phyloP scores from a whole-genome alignment of 345 rosid genomes.

The Microcos paniculata region DNA sequence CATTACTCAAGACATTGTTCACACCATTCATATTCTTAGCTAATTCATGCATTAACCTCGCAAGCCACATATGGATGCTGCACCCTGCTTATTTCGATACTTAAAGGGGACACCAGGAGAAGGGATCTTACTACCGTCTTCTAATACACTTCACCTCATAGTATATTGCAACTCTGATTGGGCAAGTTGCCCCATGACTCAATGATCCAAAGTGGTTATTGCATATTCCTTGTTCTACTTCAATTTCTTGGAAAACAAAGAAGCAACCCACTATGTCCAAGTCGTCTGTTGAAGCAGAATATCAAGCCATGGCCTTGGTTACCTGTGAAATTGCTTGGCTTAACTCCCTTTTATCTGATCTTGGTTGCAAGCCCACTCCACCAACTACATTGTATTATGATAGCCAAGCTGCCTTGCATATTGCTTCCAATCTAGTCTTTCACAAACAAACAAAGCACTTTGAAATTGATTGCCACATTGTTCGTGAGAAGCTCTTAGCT shows the following conservation, averaged over 20 bases:
- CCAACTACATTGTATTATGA: too few species aligned
- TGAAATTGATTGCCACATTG: too few species aligned
- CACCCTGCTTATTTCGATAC: neutral
- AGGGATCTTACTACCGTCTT: neutral
- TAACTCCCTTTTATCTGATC: too few species aligned
- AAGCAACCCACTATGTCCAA: too few species aligned
- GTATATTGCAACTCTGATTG: conserved; percentile 10
- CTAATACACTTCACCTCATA: neutral
- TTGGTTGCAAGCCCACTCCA: too few species aligned
- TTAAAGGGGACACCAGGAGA: neutral
- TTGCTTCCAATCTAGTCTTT: too few species aligned
- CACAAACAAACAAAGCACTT: too few species aligned
- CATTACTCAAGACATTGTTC: neutral
- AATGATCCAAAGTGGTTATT: neutral
- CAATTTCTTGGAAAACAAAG: neutral
- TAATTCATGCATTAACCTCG: conserved; percentile 5
- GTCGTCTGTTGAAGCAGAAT: neutral
- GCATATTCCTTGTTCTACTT: neutral
- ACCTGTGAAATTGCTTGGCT: too few species aligned
- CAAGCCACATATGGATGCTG: neutral
- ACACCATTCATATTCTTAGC: neutral
- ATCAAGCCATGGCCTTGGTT: conserved; percentile 10
- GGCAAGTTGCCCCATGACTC: neutral
- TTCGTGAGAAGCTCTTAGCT: too few species aligned
- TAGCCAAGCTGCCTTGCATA: too few species aligned